Base-by-base conservation (phyloP, 2,329 filamentous ascomycete species). In the Claviceps spartinae region DNA sequence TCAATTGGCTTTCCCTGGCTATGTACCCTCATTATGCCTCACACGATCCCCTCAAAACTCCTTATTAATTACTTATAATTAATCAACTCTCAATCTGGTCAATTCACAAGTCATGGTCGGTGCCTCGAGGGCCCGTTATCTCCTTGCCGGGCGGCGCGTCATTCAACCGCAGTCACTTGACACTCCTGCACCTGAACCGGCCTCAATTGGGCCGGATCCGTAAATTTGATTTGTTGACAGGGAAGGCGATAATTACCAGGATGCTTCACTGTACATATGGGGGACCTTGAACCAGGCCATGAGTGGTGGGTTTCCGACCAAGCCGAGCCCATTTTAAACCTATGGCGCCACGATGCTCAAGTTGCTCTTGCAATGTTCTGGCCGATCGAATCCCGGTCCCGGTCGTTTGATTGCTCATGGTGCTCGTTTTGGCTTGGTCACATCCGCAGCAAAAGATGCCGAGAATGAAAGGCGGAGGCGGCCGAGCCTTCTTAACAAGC, bases 401-500 rank as follows among this genome's bases (percentile, higher is more conserved):
- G 41, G 48, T 38, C 37, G 30, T 37, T 36, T 50, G 26, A 26
- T 40, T 50, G 40, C 22, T 18, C 41, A 38, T 44, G 34, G 26
- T 20, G 30, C 41, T 38, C 37, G 22, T 14, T 45, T 36, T 22
- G 38, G 20, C 20, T 40, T 37, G 2, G 18, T 16, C 38, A 45
- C 24, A 34, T 30, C 44, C 47, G n/a, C 30, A 45, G 47, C 47
- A 42, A n/a, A 42, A n/a, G 11, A 50, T 36, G 47, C 38, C 22
- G 18, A 36, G 40, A 38, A 46, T 11, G 37, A 30, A 49, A 47
- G 30, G 38, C 44, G n/a, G 46, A 45, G 49, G 41, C 36, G 44
- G 52, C 49, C 46, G 52, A 54, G 24, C 20, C 46, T 46, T 50
- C 18, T 46, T 20, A 22, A 42, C 44, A 37, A 48, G 52, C 38